A percentile compares a stretch with the other conserved stretches of the same genome.
phyloP scores from a whole-genome alignment of 2,329 filamentous ascomycete genomes.

The Magnaporthiopsis incrustans region DNA sequence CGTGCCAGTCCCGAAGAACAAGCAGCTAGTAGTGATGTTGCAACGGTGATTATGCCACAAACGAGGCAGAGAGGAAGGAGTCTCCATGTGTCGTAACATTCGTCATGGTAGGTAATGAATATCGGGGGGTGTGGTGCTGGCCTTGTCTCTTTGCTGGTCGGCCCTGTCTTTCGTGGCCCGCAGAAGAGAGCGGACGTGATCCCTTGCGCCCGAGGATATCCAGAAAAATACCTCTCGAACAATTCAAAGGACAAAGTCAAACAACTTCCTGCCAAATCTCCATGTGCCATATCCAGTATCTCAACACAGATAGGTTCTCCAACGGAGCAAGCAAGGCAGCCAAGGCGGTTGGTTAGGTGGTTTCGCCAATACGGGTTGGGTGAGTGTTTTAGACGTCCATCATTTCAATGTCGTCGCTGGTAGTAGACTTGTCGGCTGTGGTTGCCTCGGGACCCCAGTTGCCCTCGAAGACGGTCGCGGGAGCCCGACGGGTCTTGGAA shows the following conservation, averaged over 20 bases:
- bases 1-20: neutral
- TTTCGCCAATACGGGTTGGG: slow-evolving; percentile 13
- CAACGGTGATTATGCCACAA: slow-evolving; percentile 3
- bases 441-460: slow-evolving; percentile 74
- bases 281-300: slow-evolving; percentile 24
- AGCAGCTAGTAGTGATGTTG: neutral
- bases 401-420: slow-evolving; percentile 47
- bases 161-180: neutral
- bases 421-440: slow-evolving; percentile 18
- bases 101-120: slow-evolving; percentile 5
- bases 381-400: slow-evolving; percentile 39
- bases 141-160: neutral
- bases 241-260: slow-evolving; percentile 16
- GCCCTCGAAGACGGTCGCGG: slow-evolving; percentile 93
- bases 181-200: neutral
- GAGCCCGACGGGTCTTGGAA: slow-evolving; percentile 64
- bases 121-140: neutral
- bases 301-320: slow-evolving; percentile 17
- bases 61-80: neutral
- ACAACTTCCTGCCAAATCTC: slow-evolving; percentile 14
- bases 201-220: slow-evolving; percentile 12
- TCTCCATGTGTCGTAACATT: slow-evolving; percentile 7
- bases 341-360: neutral
- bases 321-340: slow-evolving; percentile 10
- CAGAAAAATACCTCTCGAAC: slow-evolving; percentile 15